phyloP scores from a whole-genome alignment of 1,139 yeast genomes.

The Candida sp. region DNA sequence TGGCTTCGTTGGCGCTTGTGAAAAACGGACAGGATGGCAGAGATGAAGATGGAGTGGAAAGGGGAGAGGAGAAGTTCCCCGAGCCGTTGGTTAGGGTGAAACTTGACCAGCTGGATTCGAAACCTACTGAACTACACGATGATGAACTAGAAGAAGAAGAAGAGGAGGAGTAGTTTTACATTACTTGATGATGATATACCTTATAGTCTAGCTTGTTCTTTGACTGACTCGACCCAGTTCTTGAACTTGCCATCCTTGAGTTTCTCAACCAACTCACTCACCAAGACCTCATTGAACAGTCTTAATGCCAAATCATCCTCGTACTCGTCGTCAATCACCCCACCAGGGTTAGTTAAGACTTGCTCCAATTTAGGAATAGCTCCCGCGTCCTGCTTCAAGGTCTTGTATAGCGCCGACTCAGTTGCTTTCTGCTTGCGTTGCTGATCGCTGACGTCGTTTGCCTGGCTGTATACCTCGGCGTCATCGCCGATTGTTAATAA shows the following conservation, averaged over 20 bases:
- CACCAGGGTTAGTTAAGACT: slow-evolving; percentile 7
- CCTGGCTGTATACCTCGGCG: too few species aligned
- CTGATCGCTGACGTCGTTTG: slow-evolving; percentile 48
- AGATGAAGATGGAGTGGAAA: slow-evolving; percentile 23
- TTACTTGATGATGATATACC: neutral
- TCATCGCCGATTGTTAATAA: slow-evolving; percentile 56
- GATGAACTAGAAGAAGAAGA: slow-evolving; percentile 11
- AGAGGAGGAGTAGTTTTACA: slow-evolving; percentile 6
- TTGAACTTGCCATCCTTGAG: slow-evolving; percentile 23
- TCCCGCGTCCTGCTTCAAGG: slow-evolving; percentile 26
- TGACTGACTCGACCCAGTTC: slow-evolving; percentile 32
- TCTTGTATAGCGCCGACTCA: slow-evolving; percentile 51
- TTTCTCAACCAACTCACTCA: slow-evolving; percentile 16
- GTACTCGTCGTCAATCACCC: slow-evolving; percentile 8
- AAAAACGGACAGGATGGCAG: slow-evolving; percentile 38
- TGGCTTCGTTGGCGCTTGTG: slow-evolving; percentile 66
- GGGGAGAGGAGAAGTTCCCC: slow-evolving; percentile 32
- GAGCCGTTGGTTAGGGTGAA: slow-evolving; percentile 71
- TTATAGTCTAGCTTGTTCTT: slow-evolving; percentile 16
- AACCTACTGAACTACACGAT: neutral
- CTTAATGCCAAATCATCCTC: slow-evolving; percentile 14
- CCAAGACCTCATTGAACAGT: slow-evolving; percentile 18
- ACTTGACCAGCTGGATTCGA: slow-evolving; percentile 36
- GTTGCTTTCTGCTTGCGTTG: slow-evolving; percentile 41
- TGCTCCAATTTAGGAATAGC: slow-evolving; percentile 14